Evolutionary conservation across 257 asterid species (phyloP).

Genomic region (Anisodus acutangulus): DNA sequence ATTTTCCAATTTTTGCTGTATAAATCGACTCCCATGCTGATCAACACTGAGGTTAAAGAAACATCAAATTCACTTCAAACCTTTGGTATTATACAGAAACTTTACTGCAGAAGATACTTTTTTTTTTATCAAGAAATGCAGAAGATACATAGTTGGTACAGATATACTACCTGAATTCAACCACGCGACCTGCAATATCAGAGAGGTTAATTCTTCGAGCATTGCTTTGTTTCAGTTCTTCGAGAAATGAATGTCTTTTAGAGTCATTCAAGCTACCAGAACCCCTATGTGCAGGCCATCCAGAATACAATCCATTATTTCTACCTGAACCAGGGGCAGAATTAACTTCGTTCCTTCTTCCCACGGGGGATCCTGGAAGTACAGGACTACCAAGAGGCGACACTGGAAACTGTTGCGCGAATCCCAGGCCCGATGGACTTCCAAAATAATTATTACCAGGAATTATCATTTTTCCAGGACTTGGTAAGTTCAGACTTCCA

Average conservation of each 20-base stretch:
- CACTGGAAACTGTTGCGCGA: slow-evolving; percentile 62
- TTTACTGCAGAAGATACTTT: background rate
- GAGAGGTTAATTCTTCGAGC: slow-evolving; percentile 70
- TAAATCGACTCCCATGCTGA: slow-evolving; percentile 92
- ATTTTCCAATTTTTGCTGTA: slow-evolving; percentile 82
- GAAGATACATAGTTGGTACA: background rate
- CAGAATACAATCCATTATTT: slow-evolving; percentile 56
- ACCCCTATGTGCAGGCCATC: slow-evolving; percentile 75
- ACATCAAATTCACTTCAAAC: background rate
- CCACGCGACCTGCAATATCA: slow-evolving; percentile 69
- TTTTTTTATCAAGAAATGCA: background rate
- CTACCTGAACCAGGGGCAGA: slow-evolving; percentile 56
- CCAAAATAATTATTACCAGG: slow-evolving; percentile 60
- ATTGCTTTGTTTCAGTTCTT: slow-evolving; percentile 71
- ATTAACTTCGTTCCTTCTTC: slow-evolving; percentile 61
- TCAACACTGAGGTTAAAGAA: slow-evolving; percentile 59
- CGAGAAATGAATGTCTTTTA: slow-evolving; percentile 70
- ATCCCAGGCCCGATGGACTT: slow-evolving; percentile 56
- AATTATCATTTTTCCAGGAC: slow-evolving; percentile 56
- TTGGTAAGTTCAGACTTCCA: slow-evolving; percentile 50
- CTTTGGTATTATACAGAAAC: background rate
- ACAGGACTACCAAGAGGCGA: slow-evolving; percentile 80
- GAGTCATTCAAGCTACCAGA: slow-evolving; percentile 54
- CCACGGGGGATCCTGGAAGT: slow-evolving; percentile 69
- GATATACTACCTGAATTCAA: slow-evolving; percentile 69